Evolutionary conservation across 768 basidiomycete species (phyloP), one percentile per base, ranked within the genome.

Genomic region (Cystobasidium tubakii): DNA sequence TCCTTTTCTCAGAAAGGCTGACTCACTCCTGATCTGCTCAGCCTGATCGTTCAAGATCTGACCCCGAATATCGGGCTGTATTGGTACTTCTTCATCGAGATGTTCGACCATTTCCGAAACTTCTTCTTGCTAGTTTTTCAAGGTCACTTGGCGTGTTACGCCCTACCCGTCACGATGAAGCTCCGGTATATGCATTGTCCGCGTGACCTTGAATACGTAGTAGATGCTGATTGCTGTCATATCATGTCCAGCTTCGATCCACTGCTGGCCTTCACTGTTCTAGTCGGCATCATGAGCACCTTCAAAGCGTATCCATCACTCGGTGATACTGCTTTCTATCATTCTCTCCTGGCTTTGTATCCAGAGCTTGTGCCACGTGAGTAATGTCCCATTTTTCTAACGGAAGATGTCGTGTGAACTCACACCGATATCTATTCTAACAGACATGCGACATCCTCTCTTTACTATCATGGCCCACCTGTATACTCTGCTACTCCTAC

Each of bases 81-180:
- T 90, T 98, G 95, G 95, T 98, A 98, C 81, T 98, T 98, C 83
- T 97, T 98, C 83, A 97, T 92, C 13, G 95, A 98, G 81, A 97
- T 97, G 90, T 99, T 99, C 76, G 95, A 97, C 79, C 90, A 98
- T 80, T 99, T 97, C 84, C 84, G 96, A 34, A 87, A 89, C 2
- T 97, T 97, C 83, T 99, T 96, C 85, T 83, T 97, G 36, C 89
- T 93, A 85, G 90, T 90, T 21, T 98, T 97, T 2, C 75, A 93
- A 88, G 84, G 90, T 12, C 95, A 97, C 79, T 84, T 92, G 29
- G 78, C 88, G 33, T 90, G 91, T 44, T 97, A 96, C 77, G 85
- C 89, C 9, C 84, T 86, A 1, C 95, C 95, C 0, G 81, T 97
- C n/a, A 91, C 89, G 81, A 85, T 95, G 66, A 92, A 95, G 78